Evolutionary conservation across 2,329 filamentous ascomycete genomes (phyloP).

Genomic region (Phaeoacremonium minimum): DNA sequence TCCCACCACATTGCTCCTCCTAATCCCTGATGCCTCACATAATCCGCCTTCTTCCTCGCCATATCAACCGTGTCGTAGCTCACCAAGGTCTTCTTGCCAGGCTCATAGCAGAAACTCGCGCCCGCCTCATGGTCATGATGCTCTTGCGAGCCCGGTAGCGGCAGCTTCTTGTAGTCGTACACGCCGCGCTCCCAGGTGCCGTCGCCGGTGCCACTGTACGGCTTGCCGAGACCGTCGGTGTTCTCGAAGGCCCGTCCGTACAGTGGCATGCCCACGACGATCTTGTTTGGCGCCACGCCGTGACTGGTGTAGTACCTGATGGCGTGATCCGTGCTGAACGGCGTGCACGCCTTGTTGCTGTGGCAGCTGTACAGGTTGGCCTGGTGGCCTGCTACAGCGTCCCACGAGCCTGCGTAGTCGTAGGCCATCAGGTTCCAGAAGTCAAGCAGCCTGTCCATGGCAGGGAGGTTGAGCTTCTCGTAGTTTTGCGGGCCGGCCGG

Average conservation of each 20-base stretch:
- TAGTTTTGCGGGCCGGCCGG: conserved; percentile 61
- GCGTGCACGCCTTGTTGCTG: conserved; percentile 60
- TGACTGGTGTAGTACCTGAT: conserved; percentile 64
- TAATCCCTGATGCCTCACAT: conserved; percentile 60
- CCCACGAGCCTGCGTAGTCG: conserved; percentile 84
- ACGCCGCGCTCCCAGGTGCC: conserved; percentile 84
- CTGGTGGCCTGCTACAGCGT: conserved; percentile 66
- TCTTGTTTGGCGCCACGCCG: conserved; percentile 64
- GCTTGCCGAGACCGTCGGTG: conserved; percentile 68
- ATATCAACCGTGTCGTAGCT: conserved; percentile 72
- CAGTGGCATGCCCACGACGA: conserved; percentile 87
- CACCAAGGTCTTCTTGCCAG: conserved; percentile 60
- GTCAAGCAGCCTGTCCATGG: conserved; percentile 63
- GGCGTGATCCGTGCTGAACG: conserved; percentile 71
- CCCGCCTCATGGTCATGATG: conserved; percentile 56
- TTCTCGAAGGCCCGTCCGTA: conserved; percentile 83
- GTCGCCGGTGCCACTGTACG: conserved; percentile 68
- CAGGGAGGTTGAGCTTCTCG: conserved; percentile 55
- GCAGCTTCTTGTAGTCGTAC: conserved; percentile 85
- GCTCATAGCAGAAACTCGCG: conserved; percentile 76
- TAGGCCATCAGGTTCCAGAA: conserved; percentile 88
- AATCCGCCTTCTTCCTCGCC: conserved; percentile 66
- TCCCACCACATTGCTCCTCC: conserved; percentile 99
- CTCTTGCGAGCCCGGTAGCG: conserved; percentile 62
- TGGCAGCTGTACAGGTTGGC: conserved; percentile 67